Percentiles rank a stretch among this genome's conserved stretches.
Conservation (phyloP, 2,329 filamentous ascomycete species). For the Stagonosporopsis tanaceti region DNA sequence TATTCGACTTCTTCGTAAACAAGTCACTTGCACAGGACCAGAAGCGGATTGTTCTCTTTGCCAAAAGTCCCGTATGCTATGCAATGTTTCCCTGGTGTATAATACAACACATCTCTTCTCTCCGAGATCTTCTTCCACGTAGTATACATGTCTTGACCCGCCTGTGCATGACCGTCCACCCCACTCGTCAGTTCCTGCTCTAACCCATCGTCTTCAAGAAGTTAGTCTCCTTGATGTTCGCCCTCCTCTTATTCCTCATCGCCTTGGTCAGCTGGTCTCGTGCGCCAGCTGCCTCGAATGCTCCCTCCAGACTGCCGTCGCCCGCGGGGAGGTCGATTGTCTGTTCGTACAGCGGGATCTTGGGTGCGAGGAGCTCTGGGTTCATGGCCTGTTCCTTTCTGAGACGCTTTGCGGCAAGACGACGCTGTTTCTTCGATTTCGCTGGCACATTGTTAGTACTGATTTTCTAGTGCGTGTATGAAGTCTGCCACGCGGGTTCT, state of each 20-base stretch:
- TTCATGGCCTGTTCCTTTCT: conserved; percentile 71
- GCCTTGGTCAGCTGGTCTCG: conserved; percentile 72
- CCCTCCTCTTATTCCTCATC: conserved; percentile 77
- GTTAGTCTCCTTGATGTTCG: conserved; percentile 83
- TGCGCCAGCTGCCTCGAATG: conserved; percentile 57
- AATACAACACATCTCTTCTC: background rate
- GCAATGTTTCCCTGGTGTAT: background rate
- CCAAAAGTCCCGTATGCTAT: background rate
- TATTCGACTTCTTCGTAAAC: background rate
- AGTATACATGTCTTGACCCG: background rate
- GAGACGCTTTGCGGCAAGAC: conserved; percentile 72
- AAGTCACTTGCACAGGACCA: background rate
- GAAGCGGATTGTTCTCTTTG: background rate
- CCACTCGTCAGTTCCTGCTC: background rate
- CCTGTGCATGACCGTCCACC: no score
- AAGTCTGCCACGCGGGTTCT: background rate
- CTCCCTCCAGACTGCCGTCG: conserved; percentile 58
- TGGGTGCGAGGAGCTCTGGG: conserved; percentile 66
- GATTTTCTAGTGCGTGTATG: background rate
- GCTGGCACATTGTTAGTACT: conserved; percentile 21
- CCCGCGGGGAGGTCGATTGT: conserved; percentile 73
- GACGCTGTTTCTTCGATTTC: conserved; percentile 84
- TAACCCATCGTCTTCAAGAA: conserved; percentile 80
- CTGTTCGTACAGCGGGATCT: conserved; percentile 80
- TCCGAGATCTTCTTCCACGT: background rate